These are phyloP conservation scores for Lizonia empirigonia DNA, from an alignment of 2,329 filamentous ascomycete genomes.

Conservation along the genomic window DNA sequence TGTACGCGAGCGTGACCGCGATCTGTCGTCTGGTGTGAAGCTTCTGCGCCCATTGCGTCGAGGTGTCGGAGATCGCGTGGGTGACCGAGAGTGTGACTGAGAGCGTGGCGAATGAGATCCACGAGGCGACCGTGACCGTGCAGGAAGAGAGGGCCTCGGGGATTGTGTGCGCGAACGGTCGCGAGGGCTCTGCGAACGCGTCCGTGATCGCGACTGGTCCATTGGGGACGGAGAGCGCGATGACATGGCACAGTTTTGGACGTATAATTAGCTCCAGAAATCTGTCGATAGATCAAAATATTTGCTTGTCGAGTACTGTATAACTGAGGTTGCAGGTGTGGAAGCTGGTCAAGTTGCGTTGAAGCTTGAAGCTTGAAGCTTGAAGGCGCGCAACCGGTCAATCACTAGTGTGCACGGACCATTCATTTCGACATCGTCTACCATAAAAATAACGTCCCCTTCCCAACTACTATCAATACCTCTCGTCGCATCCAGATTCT, in stretches of 20 bases:
- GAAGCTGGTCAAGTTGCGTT: neutral
- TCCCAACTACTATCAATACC: slow-evolving; percentile 4
- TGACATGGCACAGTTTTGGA: slow-evolving; percentile 16
- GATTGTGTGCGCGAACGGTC: slow-evolving; percentile 48
- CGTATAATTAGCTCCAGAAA: neutral
- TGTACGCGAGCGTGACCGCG: slow-evolving; percentile 33
- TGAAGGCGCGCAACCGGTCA: neutral
- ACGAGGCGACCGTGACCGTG: slow-evolving; percentile 39
- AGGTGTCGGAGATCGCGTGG: slow-evolving; percentile 29
- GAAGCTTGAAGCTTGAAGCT: slow-evolving; percentile 6
- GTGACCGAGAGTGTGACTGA: slow-evolving; percentile 39
- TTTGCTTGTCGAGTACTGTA: neutral
- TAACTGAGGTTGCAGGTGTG: neutral
- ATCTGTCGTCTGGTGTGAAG: slow-evolving; percentile 37
- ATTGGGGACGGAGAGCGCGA: slow-evolving; percentile 35
- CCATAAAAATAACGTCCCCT: slow-evolving; percentile 7
- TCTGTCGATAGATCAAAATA: too few species aligned
- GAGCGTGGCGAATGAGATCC: slow-evolving; percentile 49
- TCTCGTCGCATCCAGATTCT: slow-evolving; percentile 2
- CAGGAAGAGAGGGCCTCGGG: slow-evolving; percentile 30
- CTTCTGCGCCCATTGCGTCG: slow-evolving; percentile 47
- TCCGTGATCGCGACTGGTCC: slow-evolving; percentile 24
- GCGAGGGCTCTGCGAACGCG: slow-evolving; percentile 47
- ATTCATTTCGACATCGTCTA: neutral
- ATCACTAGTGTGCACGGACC: slow-evolving; percentile 9